A percentile compares a stretch with the other conserved stretches of the same genome.
Evolutionary conservation across 768 basidiomycete species (phyloP).

Genomic region (Lentinus brumalis): DNA sequence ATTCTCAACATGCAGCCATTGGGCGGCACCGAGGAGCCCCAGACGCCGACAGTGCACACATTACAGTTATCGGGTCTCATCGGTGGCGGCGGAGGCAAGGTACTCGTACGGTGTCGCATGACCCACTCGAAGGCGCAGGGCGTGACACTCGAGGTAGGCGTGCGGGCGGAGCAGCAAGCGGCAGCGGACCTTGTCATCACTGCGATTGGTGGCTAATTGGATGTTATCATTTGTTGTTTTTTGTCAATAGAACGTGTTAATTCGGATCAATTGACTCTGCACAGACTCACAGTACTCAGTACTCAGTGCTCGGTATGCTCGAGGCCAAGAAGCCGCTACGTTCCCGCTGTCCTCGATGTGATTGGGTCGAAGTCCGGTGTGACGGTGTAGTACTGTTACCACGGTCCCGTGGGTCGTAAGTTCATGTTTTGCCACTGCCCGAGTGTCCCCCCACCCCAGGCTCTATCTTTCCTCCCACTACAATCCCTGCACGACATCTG

Average conservation of each 20-base stretch:
- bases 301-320: no score
- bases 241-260: background rate
- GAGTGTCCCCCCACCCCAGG: no score
- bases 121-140: slow-evolving; percentile 88
- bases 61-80: slow-evolving; percentile 92
- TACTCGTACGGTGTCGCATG: slow-evolving; percentile 93
- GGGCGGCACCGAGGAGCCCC: slow-evolving; percentile 84
- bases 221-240: background rate
- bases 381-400: no score
- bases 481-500: no score
- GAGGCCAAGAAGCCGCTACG: no score
- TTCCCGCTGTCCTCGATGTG: no score
- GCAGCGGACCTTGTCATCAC: slow-evolving; percentile 86
- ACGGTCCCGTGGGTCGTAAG: no score
- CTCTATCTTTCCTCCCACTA: no score
- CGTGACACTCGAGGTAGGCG: slow-evolving; percentile 89
- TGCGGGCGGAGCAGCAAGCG: slow-evolving; percentile 88
- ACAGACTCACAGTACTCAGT: background rate
- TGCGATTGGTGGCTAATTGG: slow-evolving; percentile 58
- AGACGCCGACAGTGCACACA: slow-evolving; percentile 87
- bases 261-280: background rate
- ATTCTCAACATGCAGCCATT: slow-evolving; percentile 97
- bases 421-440: no score
- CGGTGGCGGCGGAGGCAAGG: slow-evolving; percentile 92
- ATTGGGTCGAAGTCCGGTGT: no score